Evolutionary conservation across 2,329 filamentous ascomycete genomes (phyloP).

Genomic region (Penicillium sp.): DNA sequence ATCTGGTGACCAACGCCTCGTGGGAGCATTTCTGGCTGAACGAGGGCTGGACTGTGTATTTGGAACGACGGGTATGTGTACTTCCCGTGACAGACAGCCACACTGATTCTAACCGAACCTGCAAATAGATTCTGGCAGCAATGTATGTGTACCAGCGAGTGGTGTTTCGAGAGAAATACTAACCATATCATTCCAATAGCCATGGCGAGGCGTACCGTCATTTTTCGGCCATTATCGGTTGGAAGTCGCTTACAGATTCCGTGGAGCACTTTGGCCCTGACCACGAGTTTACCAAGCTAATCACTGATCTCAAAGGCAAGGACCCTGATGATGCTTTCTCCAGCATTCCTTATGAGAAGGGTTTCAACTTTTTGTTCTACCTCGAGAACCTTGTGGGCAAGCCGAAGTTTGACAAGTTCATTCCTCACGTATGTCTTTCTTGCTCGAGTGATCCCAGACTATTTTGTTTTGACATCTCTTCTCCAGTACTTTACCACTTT

Average conservation of each 20-base stretch:
- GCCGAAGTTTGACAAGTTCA: slow-evolving; percentile 90
- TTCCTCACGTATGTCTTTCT: slow-evolving; percentile 64
- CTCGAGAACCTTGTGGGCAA: slow-evolving; percentile 83
- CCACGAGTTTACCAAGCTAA: slow-evolving; percentile 90
- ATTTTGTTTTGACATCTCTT: neutral
- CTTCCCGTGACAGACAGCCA: neutral
- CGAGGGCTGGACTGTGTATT: slow-evolving; percentile 90
- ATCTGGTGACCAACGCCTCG: slow-evolving; percentile 59
- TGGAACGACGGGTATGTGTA: slow-evolving; percentile 69
- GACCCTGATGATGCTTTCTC: slow-evolving; percentile 97
- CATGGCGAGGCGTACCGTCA: slow-evolving; percentile 85
- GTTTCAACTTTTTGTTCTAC: slow-evolving; percentile 89
- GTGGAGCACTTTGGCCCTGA: slow-evolving; percentile 76
- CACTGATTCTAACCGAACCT: slow-evolving; percentile 13
- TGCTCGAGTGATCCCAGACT: too few relatives aligned
- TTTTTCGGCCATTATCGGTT: slow-evolving; percentile 94
- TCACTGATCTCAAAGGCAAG: slow-evolving; percentile 82
- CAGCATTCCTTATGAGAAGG: slow-evolving; percentile 91
- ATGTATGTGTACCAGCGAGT: slow-evolving; percentile 29
- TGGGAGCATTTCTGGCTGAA: slow-evolving; percentile 63
- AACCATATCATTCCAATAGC: slow-evolving; percentile 39
- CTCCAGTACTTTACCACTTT: slow-evolving; percentile 77
- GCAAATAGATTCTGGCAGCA: slow-evolving; percentile 40
- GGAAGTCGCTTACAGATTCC: slow-evolving; percentile 83
- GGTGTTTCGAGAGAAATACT: neutral